Base-by-base conservation (phyloP, 495 filamentous ascomycete species). In the Massariosphaeria phaeospora region DNA sequence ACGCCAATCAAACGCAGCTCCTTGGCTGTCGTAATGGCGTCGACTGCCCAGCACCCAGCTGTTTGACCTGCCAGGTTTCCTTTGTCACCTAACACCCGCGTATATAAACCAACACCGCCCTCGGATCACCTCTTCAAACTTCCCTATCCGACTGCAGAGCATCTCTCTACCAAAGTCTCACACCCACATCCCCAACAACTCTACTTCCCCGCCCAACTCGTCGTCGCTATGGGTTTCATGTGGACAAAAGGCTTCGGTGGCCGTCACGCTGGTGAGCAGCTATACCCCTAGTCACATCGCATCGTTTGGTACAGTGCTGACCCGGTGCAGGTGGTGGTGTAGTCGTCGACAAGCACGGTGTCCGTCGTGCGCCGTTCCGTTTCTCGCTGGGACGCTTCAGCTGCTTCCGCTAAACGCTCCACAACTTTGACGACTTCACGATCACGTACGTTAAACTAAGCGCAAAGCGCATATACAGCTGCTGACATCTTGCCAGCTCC, bases 311-410 rank as follows among this genome's bases (percentile, higher is more conserved):
- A 17, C 43, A 18, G n/a, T 27, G 15, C 27, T 47, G 24, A 47
- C 25, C 13, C 7, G 17, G 17, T 18, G 7, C 21, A 59, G 58
- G 59, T 33, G 63, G 67, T 13, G 70, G 70, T 26, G 42, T 72
- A 42, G 52, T 68, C 29, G 67, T 71, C 33, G 69, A 72, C 48
- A 72, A 66, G 57, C 57, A 72, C 35, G 70, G 70, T 20, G 59
- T 59, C 4, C 65, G 65, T 4, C 62, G 69, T 15, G 65, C 64
- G 0, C 70, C 70, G 11, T 72, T 70, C 53, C 64, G 70, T 8
- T 66, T 71, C 49, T 64, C 54, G 33, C 35, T 66, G 21, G 70
- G 70, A 7, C 65, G 61, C 36, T 70, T 72, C 40, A 69, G 55
- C 54, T 72, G 70, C 48, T 72, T 72, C 55, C 65, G 66, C 34